Conservation (phyloP, 768 basidiomycete genomes). For the Suillus americanus region DNA sequence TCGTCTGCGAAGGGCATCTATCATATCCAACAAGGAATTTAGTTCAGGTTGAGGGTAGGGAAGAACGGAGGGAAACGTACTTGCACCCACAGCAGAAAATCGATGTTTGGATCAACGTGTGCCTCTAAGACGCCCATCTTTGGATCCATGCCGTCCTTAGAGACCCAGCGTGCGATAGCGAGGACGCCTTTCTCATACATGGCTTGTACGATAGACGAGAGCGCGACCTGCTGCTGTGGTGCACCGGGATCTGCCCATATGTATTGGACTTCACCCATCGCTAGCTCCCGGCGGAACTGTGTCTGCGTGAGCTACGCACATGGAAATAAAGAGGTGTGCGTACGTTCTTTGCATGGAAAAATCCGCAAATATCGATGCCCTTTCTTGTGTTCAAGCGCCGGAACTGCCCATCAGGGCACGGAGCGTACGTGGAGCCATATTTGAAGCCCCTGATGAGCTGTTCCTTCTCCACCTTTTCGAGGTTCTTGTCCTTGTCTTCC, state of each 20-base stretch:
- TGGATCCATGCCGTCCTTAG: constrained; percentile 69
- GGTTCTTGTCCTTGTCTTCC: constrained; percentile 34
- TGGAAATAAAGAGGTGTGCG: constrained; percentile 12
- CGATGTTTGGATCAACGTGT: constrained; percentile 59
- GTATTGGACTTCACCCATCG: constrained; percentile 85
- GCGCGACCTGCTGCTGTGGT: constrained; percentile 73
- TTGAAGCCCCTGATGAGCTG: constrained; percentile 81
- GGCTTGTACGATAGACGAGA: constrained; percentile 85
- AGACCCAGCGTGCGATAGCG: constrained; percentile 85
- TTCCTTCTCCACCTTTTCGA: constrained; percentile 71
- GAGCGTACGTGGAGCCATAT: constrained; percentile 87
- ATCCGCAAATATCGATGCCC: constrained; percentile 87
- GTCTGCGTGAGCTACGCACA: constrained; percentile 3
- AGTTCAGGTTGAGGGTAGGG: neutral
- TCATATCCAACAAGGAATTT: constrained; percentile 2
- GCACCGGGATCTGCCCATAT: constrained; percentile 74
- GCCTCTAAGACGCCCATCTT: constrained; percentile 84
- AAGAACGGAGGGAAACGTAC: constrained; percentile 39
- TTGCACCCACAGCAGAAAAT: constrained; percentile 83
- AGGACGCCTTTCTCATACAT: constrained; percentile 64
- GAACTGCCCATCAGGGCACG: constrained; percentile 85
- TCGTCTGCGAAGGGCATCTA: constrained; percentile 98
- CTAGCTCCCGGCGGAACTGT: constrained; percentile 80
- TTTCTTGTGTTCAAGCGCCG: constrained; percentile 68
- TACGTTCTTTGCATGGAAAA: constrained; percentile 72